Conservation (phyloP, 768 basidiomycete genomes). For the Lepiota brunneoincarnata region DNA sequence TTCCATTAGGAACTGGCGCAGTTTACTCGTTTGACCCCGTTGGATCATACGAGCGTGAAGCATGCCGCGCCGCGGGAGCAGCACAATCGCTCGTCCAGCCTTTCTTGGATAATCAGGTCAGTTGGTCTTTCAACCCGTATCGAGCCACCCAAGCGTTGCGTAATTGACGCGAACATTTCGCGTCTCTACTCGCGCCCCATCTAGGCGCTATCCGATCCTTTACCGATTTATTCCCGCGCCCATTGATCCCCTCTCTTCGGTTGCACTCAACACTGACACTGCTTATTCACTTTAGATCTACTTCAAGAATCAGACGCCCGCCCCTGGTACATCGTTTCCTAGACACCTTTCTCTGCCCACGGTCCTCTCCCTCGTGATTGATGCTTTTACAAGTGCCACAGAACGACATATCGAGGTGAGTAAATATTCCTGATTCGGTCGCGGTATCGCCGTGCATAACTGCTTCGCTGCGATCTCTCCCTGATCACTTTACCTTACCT, state of each 20-base stretch:
- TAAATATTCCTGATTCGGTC: conserved; percentile 9
- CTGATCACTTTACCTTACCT: background rate
- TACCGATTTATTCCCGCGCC: conserved; percentile 42
- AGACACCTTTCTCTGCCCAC: conserved; percentile 75
- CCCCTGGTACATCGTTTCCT: conserved; percentile 72
- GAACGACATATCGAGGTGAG: conserved; percentile 96
- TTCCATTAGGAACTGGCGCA: conserved; percentile 77
- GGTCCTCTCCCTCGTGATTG: conserved; percentile 86
- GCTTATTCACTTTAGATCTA: conserved; percentile 66
- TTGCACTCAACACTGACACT: conserved; percentile 19
- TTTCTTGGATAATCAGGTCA: conserved; percentile 96
- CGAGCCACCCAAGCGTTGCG: conserved; percentile 16
- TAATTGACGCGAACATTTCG: conserved; percentile 8
- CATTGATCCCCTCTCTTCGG: conserved; percentile 21
- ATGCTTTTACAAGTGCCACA: conserved; percentile 96
- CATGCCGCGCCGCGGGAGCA: conserved; percentile 94
- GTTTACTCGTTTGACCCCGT: conserved; percentile 99
- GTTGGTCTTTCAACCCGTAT: conserved; percentile 28
- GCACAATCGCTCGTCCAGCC: conserved; percentile 95
- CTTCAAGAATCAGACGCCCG: conserved; percentile 91
- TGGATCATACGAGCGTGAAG: conserved; percentile 95
- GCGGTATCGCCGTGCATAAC: conserved; percentile 9
- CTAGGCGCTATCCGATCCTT: conserved; percentile 39
- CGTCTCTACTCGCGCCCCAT: conserved; percentile 4
- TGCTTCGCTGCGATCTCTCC: background rate